Evolutionary conservation across 257 asterid species (phyloP), one percentile per base, ranked within the genome.

Genomic region (Parsonsia alboflavescens): DNA sequence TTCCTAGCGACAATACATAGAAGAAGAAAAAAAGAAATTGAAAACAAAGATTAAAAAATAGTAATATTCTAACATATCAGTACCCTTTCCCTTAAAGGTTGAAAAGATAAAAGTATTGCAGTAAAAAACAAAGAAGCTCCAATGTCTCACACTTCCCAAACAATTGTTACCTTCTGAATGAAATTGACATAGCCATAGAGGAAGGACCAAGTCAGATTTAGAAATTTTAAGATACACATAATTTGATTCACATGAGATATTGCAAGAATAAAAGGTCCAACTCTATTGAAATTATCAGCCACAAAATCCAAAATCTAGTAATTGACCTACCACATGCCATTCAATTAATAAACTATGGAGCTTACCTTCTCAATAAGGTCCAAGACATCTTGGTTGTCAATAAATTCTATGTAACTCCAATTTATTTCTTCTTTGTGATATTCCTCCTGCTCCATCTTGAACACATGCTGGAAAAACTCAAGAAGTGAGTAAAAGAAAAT

Each of bases 371-470:
- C 99, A 76, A 92, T 95, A 77, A 95, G 86, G 81, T 95, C 98
- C 84, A 95, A 78, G 81, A 95, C 99, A 88, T 95, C 99, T 81
- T 95, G 99, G 85, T 95, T 95, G 91, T 95, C 99, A 75, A 95
- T 92, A 84, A 90, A 95, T 81, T 95, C 99, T 73, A 95, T 95
- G 81, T 95, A 95, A 84, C 99, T 95, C 99, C 99, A 95, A 80
- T 92, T 83, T 79, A 95, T 95, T 83, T 83, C 89, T 84, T 95
- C 99, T 82, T 78, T 90, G 75, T 77, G 92, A 85, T 95, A 95
- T 82, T 95, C 99, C 86, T 95, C 99, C 85, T 95, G 99, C 91
- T 95, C 99, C 99, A 95, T 95, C 93, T 95, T 95, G 82, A 95
- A 95, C 64, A 95, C 99, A 58, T 95, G 98, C 99, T 95, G 94